Base-by-base conservation (phyloP, 2,329 filamentous ascomycete species). In the Phialophora tarda region DNA sequence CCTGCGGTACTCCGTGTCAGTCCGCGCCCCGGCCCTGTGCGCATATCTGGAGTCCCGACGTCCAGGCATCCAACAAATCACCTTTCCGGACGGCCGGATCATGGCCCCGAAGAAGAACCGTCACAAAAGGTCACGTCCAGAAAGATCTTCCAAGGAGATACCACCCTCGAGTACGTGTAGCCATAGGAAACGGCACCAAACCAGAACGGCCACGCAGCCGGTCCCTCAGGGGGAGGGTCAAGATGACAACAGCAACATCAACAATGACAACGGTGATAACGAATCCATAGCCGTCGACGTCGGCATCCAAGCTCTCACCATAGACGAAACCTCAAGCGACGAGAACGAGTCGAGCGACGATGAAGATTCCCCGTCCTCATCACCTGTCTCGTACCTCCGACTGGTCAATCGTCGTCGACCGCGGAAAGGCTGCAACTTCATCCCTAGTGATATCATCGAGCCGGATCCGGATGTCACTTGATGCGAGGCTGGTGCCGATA, bases 1-100 rank as follows among this genome's bases (percentile, higher is more conserved):
- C 1, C 48, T 69, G 7, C 50, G 54, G 26, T 51, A 51, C 28
- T 69, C 57, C 2, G 38, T 38, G 6, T 34, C 48, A 4, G 51
- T 67, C 23, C 64, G 48, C 3, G 53, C 56, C 2, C 11, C 55
- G 10, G 21, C 59, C 0, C n/a, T 69, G 11, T 28, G 64, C 34
- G 26, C n/a, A 32, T 69, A 69, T 47, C 65, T 69, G 14, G 60
- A 67, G n/a, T 11, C 48, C 17, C 51, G 17, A 10, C 65, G 48
- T 4, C 64, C 64, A 5, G 38, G 28, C 6, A 32, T 69, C 26
- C 47, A 34, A 17, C 65, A 65, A n/a, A 28, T 69, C 21, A 65
- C 58, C 6, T 38, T 69, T 12, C 67, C 67, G 3, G 59, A 62
- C 21, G 64, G 64, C 4, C 59, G 59, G 1, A 50, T 58, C 23